These are phyloP conservation scores for Brassica balearica DNA, from an alignment of 441 rosid genomes.

Conservation along the genomic window DNA sequence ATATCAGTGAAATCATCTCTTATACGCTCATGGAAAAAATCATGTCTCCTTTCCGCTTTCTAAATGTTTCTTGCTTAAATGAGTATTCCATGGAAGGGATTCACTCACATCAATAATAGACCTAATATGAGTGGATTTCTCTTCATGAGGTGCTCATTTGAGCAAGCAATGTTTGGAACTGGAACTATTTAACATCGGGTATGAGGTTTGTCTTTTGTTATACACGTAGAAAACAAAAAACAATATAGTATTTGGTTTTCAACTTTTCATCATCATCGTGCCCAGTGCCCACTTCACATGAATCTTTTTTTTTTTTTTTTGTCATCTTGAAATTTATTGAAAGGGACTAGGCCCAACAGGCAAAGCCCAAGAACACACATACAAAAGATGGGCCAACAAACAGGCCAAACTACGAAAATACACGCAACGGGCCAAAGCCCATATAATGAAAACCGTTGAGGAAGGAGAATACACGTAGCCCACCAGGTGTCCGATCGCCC, in stretches of 20 bases:
- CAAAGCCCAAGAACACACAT: no score
- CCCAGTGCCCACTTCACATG: conserved; percentile 30
- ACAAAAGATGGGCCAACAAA: no score
- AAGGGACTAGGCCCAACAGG: no score
- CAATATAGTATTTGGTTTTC: conserved; percentile 1
- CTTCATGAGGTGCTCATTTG: conserved; percentile 78
- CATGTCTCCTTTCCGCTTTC: conserved; percentile 39
- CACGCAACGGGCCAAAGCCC: no score
- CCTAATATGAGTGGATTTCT: conserved; percentile 23
- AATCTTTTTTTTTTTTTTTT: conserved; percentile 4
- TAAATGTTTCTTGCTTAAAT: conserved; percentile 94
- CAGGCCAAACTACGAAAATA: no score
- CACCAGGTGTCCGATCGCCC: no score
- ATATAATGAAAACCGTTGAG: no score
- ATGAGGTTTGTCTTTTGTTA: conserved; percentile 22
- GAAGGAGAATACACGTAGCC: no score
- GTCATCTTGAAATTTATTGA: no score
- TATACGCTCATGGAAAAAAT: conserved; percentile 11
- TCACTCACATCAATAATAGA: conserved; percentile 18
- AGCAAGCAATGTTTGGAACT: conserved; percentile 66
- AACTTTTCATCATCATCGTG: conserved; percentile 19
- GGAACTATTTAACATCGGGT: conserved; percentile 17
- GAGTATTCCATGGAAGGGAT: conserved; percentile 76
- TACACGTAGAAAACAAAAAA: not conserved
- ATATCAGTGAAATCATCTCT: conserved; percentile 10